phyloP scores from a whole-genome alignment of 805 yeast species.

The Zygoascus ofunaensis region DNA sequence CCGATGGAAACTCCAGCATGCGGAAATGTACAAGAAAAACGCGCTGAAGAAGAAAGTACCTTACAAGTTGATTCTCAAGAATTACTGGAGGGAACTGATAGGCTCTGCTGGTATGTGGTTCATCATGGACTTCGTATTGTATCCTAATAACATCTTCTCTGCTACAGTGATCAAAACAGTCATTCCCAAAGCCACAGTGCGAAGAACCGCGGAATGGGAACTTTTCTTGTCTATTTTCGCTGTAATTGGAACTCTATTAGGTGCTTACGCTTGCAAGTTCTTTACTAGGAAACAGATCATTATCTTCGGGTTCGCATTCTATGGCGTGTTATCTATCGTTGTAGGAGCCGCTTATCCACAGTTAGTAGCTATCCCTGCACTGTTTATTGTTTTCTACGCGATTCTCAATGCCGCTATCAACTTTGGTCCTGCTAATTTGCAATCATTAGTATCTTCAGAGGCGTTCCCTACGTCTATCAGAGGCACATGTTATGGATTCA shows the following conservation, averaged over 20 bases:
- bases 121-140: slow-evolving; percentile 76
- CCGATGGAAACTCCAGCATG: slow-evolving; percentile 59
- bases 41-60: slow-evolving; percentile 55
- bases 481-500: slow-evolving; percentile 82
- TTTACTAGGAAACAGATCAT: slow-evolving; percentile 65
- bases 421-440: slow-evolving; percentile 87
- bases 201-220: slow-evolving; percentile 78
- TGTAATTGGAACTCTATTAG: slow-evolving; percentile 81
- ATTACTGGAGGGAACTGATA: slow-evolving; percentile 71
- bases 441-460: slow-evolving; percentile 80
- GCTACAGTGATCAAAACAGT: slow-evolving; percentile 57
- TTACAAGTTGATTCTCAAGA: slow-evolving; percentile 54
- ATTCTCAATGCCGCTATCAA: slow-evolving; percentile 80
- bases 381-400: slow-evolving; percentile 79
- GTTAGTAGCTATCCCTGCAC: slow-evolving; percentile 45
- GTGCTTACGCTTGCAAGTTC: slow-evolving; percentile 58
- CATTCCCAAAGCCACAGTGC: slow-evolving; percentile 48
- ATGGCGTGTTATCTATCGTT: slow-evolving; percentile 43
- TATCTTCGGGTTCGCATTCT: slow-evolving; percentile 62
- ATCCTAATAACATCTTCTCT: slow-evolving; percentile 80
- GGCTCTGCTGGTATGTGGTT: slow-evolving; percentile 78
- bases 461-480: slow-evolving; percentile 78
- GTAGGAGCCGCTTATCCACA: slow-evolving; percentile 40
- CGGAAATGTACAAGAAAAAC: slow-evolving; percentile 51
- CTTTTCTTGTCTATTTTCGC: slow-evolving; percentile 77